Evolutionary conservation across 2,329 filamentous ascomycete species (phyloP).

Genomic region (Pseudogymnoascus sp.): DNA sequence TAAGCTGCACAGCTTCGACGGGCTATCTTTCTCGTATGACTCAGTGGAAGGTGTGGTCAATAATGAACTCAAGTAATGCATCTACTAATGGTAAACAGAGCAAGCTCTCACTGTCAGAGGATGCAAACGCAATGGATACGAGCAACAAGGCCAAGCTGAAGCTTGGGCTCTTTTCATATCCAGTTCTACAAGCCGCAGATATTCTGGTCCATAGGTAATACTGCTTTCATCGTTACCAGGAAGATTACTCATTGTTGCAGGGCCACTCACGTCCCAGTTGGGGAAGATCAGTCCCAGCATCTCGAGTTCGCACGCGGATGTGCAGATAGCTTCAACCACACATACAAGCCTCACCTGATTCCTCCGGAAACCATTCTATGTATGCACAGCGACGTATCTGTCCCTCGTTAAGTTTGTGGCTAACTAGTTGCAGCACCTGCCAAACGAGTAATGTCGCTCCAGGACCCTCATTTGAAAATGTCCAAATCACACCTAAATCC

Average conservation of each 20-base stretch:
- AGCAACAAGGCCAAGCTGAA: constrained; percentile 59
- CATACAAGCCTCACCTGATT: constrained; percentile 56
- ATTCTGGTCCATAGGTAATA: constrained; percentile 71
- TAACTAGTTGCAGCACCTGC: constrained; percentile 40
- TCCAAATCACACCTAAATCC: constrained; percentile 74
- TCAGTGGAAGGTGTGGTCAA: constrained; percentile 75
- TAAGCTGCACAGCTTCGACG: constrained; percentile 84
- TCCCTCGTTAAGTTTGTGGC: neutral
- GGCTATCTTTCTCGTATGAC: constrained; percentile 98
- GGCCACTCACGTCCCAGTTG: constrained; percentile 90
- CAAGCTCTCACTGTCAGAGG: constrained; percentile 59
- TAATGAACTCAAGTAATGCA: constrained; percentile 3
- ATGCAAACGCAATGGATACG: constrained; percentile 49
- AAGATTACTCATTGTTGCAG: constrained; percentile 31
- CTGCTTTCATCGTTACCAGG: neutral
- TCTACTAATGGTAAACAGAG: constrained; percentile 40
- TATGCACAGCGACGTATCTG: constrained; percentile 30
- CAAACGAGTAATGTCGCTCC: constrained; percentile 84
- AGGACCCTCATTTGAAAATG: constrained; percentile 76
- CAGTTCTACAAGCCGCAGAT: constrained; percentile 90
- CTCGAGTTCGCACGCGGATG: constrained; percentile 86
- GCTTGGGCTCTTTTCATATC: constrained; percentile 89
- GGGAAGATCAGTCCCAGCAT: constrained; percentile 91
- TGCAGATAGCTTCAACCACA: constrained; percentile 77
- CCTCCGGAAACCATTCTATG: constrained; percentile 65